Conservation (phyloP, 164 flowering plant species). For the Stephania cephalantha region DNA sequence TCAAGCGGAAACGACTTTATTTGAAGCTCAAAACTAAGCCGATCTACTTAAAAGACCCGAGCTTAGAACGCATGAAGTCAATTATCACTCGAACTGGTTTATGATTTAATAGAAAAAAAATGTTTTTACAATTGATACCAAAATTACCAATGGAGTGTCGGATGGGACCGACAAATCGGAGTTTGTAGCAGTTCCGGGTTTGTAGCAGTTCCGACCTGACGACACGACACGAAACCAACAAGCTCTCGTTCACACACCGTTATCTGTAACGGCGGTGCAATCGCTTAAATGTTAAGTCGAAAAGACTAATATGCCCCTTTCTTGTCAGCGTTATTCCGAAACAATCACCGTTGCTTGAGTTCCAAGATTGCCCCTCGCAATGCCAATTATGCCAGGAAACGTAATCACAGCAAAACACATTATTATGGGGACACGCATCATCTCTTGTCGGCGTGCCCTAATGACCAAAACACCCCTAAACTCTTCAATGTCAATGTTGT, state of each 20-base stretch:
- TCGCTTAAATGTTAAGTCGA: not conserved
- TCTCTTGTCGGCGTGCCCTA: conserved; percentile 3
- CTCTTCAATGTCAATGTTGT: not conserved
- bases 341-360: not conserved
- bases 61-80: no score
- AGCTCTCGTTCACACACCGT: conserved; percentile 12
- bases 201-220: conserved; percentile 5
- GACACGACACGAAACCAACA: not conserved
- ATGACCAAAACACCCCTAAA: not conserved
- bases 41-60: no score
- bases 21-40: no score
- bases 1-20: no score
- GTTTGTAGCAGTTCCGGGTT: not conserved
- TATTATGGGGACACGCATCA: not conserved
- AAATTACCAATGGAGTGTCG: no score
- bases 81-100: no score
- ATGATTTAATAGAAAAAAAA: no score
- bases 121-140: no score
- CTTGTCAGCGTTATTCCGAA: not conserved
- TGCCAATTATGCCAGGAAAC: not conserved
- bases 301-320: conserved; percentile 7
- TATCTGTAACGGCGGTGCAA: conserved; percentile 12
- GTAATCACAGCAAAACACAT: conserved; percentile 1
- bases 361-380: conserved; percentile 3
- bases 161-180: not conserved